Evolutionary conservation across 768 basidiomycete species (phyloP), one percentile per base, ranked within the genome.

Genomic region (Sarcodon aspratus): DNA sequence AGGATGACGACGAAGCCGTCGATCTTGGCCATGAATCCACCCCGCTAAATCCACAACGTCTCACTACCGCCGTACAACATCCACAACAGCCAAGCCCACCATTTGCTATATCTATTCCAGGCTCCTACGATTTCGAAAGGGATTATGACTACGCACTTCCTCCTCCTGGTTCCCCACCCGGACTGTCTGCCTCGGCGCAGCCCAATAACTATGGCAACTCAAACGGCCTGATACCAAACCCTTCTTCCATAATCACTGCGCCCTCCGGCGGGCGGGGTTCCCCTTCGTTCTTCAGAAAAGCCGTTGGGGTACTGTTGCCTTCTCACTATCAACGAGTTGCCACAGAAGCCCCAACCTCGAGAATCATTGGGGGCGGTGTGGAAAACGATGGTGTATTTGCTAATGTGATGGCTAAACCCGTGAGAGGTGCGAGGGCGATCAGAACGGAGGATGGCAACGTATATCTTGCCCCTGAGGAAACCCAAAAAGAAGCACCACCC

Each of bases 331-430:
- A 72, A 33, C 70, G 66, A 2, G 64, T 78, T 34, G 73, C 79
- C 1, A 71, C 72, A 0, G 59, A 61, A 0, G 62, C 63, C 6
- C 44, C 55, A 68, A 8, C 57, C 54, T 13, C 43, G 52, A 43
- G 61, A 68, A 27, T 42, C 9, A 13, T 42, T n/a, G 88, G 88
- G 33, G 81, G 82, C 7, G 88, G 86, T 0, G 71, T 68, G 13
- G 79, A 90, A 32, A 92, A 94, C 58, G 93, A 96, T 56, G 96
- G 96, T 3, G 94, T 98, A 8, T 99, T 97, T 60, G 82, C 86
- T 32, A 99, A 98, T 59, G 80, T 99, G 35, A 82, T 79, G 55
- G 95, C 95, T 1, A 96, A 96, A 62, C 95, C 96, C 1, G 58
- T 54, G 9, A 61, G 61, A 37, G 66, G 69, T 1, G 69, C 73